These are phyloP conservation scores for Escovopsis sp. DNA, from an alignment of 2,329 filamentous ascomycete genomes.

Conservation along the genomic window DNA sequence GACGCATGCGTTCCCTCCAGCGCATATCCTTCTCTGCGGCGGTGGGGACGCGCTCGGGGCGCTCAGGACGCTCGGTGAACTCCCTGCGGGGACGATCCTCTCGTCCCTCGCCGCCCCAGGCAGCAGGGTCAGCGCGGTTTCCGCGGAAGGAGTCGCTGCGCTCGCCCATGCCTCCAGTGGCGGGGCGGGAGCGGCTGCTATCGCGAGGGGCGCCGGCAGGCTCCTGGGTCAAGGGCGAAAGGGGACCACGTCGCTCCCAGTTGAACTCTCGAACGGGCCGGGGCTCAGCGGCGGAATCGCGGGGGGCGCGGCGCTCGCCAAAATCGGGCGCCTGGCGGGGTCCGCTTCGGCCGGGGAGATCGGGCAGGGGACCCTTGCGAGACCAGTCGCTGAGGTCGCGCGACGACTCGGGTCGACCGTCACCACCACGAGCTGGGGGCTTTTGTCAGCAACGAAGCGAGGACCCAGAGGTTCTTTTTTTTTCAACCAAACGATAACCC, in stretches of 20 bases:
- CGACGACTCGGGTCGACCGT: slow-evolving; percentile 40
- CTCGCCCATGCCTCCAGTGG: slow-evolving; percentile 37
- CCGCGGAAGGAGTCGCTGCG: slow-evolving; percentile 42
- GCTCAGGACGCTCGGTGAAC: slow-evolving; percentile 45
- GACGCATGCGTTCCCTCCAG: slow-evolving; percentile 84
- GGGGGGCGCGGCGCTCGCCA: slow-evolving; percentile 47
- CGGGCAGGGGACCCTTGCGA: slow-evolving; percentile 76
- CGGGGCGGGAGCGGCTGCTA: slow-evolving; percentile 34
- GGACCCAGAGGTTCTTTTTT: no score
- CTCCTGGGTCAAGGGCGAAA: slow-evolving; percentile 51
- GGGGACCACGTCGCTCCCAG: slow-evolving; percentile 89
- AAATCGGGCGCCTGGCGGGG: slow-evolving; percentile 33
- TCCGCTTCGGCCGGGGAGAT: slow-evolving; percentile 41
- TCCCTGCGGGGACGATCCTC: slow-evolving; percentile 68
- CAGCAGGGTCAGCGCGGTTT: slow-evolving; percentile 53
- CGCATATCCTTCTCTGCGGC: slow-evolving; percentile 86
- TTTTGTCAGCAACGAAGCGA: neutral
- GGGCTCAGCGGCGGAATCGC: slow-evolving; percentile 44
- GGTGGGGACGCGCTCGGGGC: slow-evolving; percentile 51
- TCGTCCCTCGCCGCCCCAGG: slow-evolving; percentile 59
- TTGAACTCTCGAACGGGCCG: slow-evolving; percentile 57
- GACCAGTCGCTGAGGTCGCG: slow-evolving; percentile 85
- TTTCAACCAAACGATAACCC: no score
- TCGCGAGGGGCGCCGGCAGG: slow-evolving; percentile 36
- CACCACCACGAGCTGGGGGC: slow-evolving; percentile 67